Conservation (phyloP, 164 flowering plant genomes). For the Vitis vinifera region ASM3070453v1 NC_081806.1:9128501-9129000, state of each 20-base stretch:
- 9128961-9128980: constrained; percentile 11
- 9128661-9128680: too few relatives aligned
- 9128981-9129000: constrained; percentile 82
- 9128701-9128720: not conserved
- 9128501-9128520: too few relatives aligned
- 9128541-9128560: too few relatives aligned
- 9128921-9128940: constrained; percentile 1
- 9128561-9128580: too few relatives aligned
- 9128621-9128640: too few relatives aligned
- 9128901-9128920: not conserved
- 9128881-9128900: constrained; percentile 22
- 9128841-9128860: constrained; percentile 93
- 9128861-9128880: constrained; percentile 85
- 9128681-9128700: too few relatives aligned
- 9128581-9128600: too few relatives aligned
- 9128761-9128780: not conserved
- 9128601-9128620: too few relatives aligned
- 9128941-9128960: not conserved
- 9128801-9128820: constrained; percentile 93
- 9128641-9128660: too few relatives aligned
- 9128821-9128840: constrained; percentile 85
- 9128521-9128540: too few relatives aligned
- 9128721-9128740: not conserved
- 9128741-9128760: not conserved
- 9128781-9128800: constrained; percentile 88